Percentiles rank a stretch among this genome's conserved stretches.
Conservation (phyloP, 257 asterid species). For the Solanum paucissectum region DNA sequence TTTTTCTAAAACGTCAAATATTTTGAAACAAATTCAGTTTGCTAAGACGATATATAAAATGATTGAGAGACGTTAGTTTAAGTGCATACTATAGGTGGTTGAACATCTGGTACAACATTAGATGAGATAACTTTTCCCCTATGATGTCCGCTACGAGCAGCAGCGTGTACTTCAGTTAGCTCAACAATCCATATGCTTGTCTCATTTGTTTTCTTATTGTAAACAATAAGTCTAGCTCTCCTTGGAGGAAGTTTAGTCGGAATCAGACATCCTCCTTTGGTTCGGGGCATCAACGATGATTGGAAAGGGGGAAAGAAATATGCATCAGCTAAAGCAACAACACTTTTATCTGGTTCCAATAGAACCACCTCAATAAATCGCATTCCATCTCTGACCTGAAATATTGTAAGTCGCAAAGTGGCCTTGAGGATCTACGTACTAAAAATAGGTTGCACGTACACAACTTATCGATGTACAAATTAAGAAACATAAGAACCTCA, state of each 20-base stretch:
- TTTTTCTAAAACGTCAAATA: background rate
- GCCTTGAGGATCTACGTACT: background rate
- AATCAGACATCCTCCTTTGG: conserved; percentile 72
- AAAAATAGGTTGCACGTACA: background rate
- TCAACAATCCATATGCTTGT: conserved; percentile 92
- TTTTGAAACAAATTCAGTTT: background rate
- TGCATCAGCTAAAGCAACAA: conserved; percentile 94
- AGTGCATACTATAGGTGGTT: conserved; percentile 80
- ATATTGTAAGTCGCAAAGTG: background rate
- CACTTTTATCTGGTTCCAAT: conserved; percentile 78
- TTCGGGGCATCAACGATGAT: conserved; percentile 69
- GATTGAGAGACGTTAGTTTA: background rate
- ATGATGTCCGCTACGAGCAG: conserved; percentile 93
- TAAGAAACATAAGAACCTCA: conserved; percentile 37
- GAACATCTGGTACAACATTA: conserved; percentile 68
- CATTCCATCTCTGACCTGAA: conserved; percentile 94
- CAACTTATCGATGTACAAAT: background rate
- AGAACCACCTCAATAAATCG: conserved; percentile 86
- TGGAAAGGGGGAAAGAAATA: conserved; percentile 97
- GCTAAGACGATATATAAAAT: background rate
- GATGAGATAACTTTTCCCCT: conserved; percentile 90
- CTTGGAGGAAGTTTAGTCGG: conserved; percentile 90
- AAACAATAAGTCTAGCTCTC: conserved; percentile 73
- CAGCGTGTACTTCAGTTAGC: conserved; percentile 88
- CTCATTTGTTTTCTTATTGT: conserved; percentile 84